Evolutionary conservation across 2,329 filamentous ascomycete genomes (phyloP).

Genomic region (Albifimbria verrucaria): DNA sequence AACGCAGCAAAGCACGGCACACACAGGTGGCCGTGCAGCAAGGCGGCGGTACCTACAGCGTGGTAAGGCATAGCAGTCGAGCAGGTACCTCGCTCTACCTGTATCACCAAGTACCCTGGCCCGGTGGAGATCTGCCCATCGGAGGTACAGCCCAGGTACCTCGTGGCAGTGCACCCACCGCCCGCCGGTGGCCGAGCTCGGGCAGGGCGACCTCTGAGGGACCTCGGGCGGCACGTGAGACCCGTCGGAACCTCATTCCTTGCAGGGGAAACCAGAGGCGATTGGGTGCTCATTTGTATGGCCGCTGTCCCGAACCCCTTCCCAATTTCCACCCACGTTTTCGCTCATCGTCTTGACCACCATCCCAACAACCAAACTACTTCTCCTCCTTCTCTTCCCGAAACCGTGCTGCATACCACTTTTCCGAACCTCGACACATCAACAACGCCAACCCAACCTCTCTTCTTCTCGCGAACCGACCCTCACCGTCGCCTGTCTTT

Average conservation of each 20-base stretch:
- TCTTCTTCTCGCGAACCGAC: too few species aligned
- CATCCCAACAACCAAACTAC: conserved; percentile 18
- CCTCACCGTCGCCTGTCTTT: neutral
- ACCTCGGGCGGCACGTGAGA: conserved; percentile 11
- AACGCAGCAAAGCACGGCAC: neutral
- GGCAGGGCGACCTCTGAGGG: conserved; percentile 3
- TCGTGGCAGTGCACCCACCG: neutral
- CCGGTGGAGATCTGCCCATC: neutral
- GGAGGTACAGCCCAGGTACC: neutral
- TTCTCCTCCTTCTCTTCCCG: neutral
- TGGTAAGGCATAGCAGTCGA: too few species aligned
- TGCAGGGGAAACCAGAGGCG: conserved; percentile 3
- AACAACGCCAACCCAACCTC: too few species aligned
- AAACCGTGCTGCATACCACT: neutral
- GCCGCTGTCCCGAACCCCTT: conserved; percentile 25
- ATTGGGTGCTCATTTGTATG: conserved; percentile 11
- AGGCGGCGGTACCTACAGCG: too few species aligned
- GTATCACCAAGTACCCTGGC: neutral
- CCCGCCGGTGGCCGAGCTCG: neutral
- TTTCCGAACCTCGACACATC: neutral
- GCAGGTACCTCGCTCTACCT: neutral
- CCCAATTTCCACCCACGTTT: conserved; percentile 29
- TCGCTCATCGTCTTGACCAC: conserved; percentile 26
- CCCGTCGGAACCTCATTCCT: conserved; percentile 9
- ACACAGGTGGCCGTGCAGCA: neutral